Percentiles rank a stretch among this genome's conserved stretches.
Evolutionary conservation across 2,329 filamentous ascomycete genomes (phyloP).

Genomic region (Calycina marina): DNA sequence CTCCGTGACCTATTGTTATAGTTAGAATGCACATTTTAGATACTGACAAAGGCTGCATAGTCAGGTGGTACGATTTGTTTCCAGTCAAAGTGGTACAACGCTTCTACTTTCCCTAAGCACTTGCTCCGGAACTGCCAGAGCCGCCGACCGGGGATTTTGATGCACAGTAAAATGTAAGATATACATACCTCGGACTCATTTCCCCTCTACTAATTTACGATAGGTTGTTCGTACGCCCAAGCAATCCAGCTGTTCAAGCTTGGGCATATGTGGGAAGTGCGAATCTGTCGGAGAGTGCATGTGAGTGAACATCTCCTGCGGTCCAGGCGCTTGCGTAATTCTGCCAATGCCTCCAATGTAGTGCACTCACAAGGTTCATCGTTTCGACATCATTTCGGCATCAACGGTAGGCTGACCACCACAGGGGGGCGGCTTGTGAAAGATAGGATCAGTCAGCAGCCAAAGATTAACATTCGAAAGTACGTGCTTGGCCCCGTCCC

Average conservation of each 20-base stretch:
- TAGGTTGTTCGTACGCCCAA: conserved; percentile 34
- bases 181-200: too few relatives aligned
- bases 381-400: too few relatives aligned
- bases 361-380: too few relatives aligned
- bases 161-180: conserved; percentile 87
- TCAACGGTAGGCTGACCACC: too few relatives aligned
- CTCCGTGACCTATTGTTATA: not conserved
- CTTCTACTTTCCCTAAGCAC: conserved; percentile 52
- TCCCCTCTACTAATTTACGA: too few relatives aligned
- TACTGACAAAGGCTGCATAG: conserved; percentile 23
- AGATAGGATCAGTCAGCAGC: conserved; percentile 48
- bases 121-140: conserved; percentile 66
- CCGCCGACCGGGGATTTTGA: conserved; percentile 54
- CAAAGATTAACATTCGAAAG: conserved; percentile 73
- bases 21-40: not conserved
- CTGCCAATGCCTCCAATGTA: too few relatives aligned
- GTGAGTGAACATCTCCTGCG: too few relatives aligned
- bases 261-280: conserved; percentile 86
- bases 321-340: too few relatives aligned
- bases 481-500: not conserved
- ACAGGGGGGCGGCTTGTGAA: conserved; percentile 67
- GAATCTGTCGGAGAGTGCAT: conserved; percentile 87
- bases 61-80: conserved; percentile 74
- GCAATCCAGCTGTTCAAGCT: conserved; percentile 25
- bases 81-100: conserved; percentile 53